Evolutionary conservation across 805 yeast genomes (phyloP).

Genomic region (Pichia insulana): DNA sequence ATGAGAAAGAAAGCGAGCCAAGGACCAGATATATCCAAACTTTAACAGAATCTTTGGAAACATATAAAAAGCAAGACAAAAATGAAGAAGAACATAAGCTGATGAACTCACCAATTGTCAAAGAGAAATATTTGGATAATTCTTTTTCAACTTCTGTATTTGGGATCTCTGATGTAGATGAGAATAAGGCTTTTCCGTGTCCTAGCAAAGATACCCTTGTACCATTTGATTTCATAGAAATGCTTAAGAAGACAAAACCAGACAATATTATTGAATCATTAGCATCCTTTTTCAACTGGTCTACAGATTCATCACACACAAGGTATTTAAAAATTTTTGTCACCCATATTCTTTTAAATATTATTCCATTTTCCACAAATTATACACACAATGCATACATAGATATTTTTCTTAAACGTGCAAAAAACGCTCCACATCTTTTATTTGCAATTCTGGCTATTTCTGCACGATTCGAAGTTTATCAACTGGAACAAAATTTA

Average conservation of each 20-base stretch:
- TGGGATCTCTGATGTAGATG: background rate
- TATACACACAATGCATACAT: constrained; percentile 28
- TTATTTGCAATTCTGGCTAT: constrained; percentile 65
- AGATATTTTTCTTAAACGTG: constrained; percentile 25
- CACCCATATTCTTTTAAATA: constrained; percentile 28
- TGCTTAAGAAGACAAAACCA: constrained; percentile 23
- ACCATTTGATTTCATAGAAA: constrained; percentile 22
- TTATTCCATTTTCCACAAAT: constrained; percentile 29
- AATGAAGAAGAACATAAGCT: too few species aligned
- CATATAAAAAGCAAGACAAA: background rate
- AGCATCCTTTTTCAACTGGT: constrained; percentile 26
- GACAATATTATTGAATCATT: constrained; percentile 20
- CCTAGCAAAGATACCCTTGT: background rate
- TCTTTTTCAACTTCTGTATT: constrained; percentile 1
- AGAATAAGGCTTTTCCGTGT: constrained; percentile 7
- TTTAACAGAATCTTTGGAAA: constrained; percentile 16
- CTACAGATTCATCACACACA: constrained; percentile 24
- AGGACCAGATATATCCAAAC: constrained; percentile 18
- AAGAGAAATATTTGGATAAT: too few species aligned
- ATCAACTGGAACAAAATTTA: constrained; percentile 20
- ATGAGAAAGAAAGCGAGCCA: constrained; percentile 9
- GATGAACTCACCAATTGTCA: too few species aligned
- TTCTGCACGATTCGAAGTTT: constrained; percentile 49
- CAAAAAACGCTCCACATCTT: constrained; percentile 47
- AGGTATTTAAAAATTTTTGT: constrained; percentile 27